Evolutionary conservation across 169 alveolate species (phyloP), one percentile per base, ranked within the genome.

Genomic region (Pseudocohnilembus persalinus): DNA sequence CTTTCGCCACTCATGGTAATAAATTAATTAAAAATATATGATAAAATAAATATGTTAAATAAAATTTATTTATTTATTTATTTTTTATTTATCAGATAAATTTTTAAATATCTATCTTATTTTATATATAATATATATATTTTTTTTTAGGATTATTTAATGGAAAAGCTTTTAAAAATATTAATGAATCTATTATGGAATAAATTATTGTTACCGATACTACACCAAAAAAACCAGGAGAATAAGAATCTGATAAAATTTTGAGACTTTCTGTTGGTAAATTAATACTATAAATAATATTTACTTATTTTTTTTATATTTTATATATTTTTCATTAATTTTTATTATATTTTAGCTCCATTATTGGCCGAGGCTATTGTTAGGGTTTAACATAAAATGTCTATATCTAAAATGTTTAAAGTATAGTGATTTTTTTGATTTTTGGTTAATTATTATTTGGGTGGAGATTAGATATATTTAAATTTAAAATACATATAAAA

Each of bases 1-100:
- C 99, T 6, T 98, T 98, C 84, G 99, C 99, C 32, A 98, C 99
- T 1, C 99, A 98, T 87, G 99, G 99, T 1, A 49, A 49, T 49
- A n/a, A n/a, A n/a, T n/a, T n/a, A n/a, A n/a, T n/a, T n/a, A n/a
- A n/a, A n/a, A n/a, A n/a, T n/a, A n/a, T n/a, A n/a, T n/a, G n/a
- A n/a, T n/a, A n/a, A n/a, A n/a, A n/a, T n/a, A n/a, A n/a, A n/a
- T n/a, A n/a, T n/a, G n/a, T n/a, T n/a, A n/a, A n/a, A n/a, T n/a
- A n/a, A n/a, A n/a, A n/a, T n/a, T n/a, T n/a, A n/a, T n/a, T n/a
- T n/a, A n/a, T n/a, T n/a, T n/a, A n/a, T n/a, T n/a, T n/a, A n/a
- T n/a, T n/a, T n/a, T n/a, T n/a, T n/a, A n/a, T n/a, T n/a, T n/a
- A n/a, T n/a, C n/a, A n/a, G n/a, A n/a, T n/a, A n/a, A n/a, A n/a